Conservation (phyloP, 441 rosid genomes). For the Sinapis alba region DNA sequence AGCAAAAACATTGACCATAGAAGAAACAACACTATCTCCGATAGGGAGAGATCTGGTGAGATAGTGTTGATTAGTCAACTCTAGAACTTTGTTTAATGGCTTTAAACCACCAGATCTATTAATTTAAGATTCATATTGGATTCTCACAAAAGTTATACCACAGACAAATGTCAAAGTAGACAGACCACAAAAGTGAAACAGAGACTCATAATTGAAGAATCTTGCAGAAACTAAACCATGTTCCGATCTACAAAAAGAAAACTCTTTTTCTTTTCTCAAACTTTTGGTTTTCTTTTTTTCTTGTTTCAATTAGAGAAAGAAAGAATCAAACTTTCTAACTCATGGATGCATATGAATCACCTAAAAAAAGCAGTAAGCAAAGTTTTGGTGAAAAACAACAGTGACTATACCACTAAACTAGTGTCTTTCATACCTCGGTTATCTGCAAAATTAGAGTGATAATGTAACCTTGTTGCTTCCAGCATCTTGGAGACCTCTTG, state of each 20-base stretch:
- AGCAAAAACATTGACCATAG: background rate
- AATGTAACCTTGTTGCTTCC: background rate
- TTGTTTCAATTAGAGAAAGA: conserved; percentile 19
- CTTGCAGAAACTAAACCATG: conserved; percentile 19
- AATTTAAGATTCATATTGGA: background rate
- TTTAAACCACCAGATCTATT: background rate
- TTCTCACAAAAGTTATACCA: background rate
- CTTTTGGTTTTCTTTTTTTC: conserved; percentile 10
- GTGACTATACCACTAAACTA: background rate
- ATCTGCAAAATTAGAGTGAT: background rate
- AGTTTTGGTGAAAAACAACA: background rate
- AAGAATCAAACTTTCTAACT: conserved; percentile 32
- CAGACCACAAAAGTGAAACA: conserved; percentile 31
- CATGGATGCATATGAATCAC: conserved; percentile 1
- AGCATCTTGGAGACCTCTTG: conserved; percentile 44
- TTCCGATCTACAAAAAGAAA: conserved; percentile 17
- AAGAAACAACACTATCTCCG: background rate
- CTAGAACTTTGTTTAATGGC: background rate
- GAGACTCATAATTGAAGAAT: conserved; percentile 23
- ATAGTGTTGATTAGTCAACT: background rate
- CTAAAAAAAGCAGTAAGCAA: background rate
- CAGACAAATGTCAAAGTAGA: conserved; percentile 26
- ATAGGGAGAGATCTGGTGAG: background rate
- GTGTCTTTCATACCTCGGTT: background rate
- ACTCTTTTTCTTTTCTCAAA: background rate